Evolutionary conservation across 2,329 filamentous ascomycete species (phyloP).

Genomic region (Chaetomium sp.): DNA sequence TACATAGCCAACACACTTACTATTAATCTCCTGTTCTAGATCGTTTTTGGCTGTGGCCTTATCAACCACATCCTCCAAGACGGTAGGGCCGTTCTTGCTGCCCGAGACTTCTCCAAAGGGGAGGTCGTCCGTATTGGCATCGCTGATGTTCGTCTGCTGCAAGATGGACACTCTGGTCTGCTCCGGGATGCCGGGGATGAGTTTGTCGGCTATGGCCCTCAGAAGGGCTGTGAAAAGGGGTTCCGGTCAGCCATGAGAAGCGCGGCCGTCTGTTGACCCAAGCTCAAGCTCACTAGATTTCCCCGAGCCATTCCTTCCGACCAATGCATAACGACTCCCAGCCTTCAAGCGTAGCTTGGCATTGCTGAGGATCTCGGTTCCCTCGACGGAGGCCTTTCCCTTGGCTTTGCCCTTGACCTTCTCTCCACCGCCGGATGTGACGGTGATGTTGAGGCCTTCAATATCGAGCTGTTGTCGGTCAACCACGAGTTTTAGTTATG

Average conservation of each 20-base stretch:
- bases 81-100: slow-evolving; percentile 41
- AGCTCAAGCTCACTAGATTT: slow-evolving; percentile 67
- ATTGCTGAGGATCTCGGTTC: slow-evolving; percentile 69
- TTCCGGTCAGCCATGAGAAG: too few species aligned
- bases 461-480: slow-evolving; percentile 59
- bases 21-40: slow-evolving; percentile 61
- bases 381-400: slow-evolving; percentile 49
- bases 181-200: slow-evolving; percentile 75
- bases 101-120: slow-evolving; percentile 9
- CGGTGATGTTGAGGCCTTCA: slow-evolving; percentile 70
- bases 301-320: slow-evolving; percentile 79
- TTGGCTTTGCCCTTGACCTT: slow-evolving; percentile 40
- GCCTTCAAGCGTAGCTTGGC: slow-evolving; percentile 72
- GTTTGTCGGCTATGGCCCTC: slow-evolving; percentile 73
- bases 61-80: slow-evolving; percentile 70
- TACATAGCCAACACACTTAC: slow-evolving; percentile 42
- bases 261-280: neutral
- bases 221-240: slow-evolving; percentile 58
- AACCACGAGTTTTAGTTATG: slow-evolving; percentile 52
- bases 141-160: slow-evolving; percentile 62
- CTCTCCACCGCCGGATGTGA: slow-evolving; percentile 48
- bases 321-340: slow-evolving; percentile 73
- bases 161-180: slow-evolving; percentile 66
- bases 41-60: slow-evolving; percentile 58
- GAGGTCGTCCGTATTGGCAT: slow-evolving; percentile 38